Evolutionary conservation across 192 early-diverging fungal genomes (phyloP).

Genomic region (Coemansia sp.): DNA sequence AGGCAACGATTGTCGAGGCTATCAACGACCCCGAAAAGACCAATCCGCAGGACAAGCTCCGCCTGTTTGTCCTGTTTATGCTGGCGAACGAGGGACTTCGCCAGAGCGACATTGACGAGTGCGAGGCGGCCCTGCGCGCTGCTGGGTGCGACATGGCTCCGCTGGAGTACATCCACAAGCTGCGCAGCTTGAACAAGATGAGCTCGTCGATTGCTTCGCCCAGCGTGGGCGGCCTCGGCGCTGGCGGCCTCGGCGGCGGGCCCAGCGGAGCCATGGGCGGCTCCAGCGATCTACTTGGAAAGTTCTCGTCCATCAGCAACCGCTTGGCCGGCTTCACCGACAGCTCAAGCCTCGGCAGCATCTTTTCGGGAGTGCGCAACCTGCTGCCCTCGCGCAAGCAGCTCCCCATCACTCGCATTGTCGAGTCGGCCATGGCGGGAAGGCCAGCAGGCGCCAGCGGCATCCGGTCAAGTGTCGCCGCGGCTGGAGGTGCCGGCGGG

Average conservation of each 20-base stretch:
- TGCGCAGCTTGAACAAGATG: constrained; percentile 46
- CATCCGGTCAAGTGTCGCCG: constrained; percentile 17
- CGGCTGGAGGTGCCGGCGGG: constrained; percentile 4
- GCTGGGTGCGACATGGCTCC: constrained; percentile 78
- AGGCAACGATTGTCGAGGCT: constrained; percentile 76
- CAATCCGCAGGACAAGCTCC: constrained; percentile 83
- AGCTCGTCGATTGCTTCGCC: constrained; percentile 30
- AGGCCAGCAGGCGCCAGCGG: constrained; percentile 35
- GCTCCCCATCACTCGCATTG: constrained; percentile 80
- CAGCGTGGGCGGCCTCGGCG: constrained; percentile 8
- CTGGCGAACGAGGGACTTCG: constrained; percentile 72
- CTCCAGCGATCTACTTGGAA: constrained; percentile 52
- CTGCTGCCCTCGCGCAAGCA: constrained; percentile 91
- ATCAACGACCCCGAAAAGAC: constrained; percentile 85
- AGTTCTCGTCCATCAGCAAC: constrained; percentile 73
- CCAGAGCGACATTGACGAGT: constrained; percentile 84
- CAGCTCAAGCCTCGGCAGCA: constrained; percentile 71
- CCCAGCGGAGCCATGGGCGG: constrained; percentile 7
- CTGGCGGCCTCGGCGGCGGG: background rate
- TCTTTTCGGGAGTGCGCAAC: constrained; percentile 92
- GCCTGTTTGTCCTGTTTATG: constrained; percentile 88
- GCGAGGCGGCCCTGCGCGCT: constrained; percentile 74
- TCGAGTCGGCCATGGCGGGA: constrained; percentile 84
- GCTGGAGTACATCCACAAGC: constrained; percentile 84
- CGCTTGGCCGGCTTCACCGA: constrained; percentile 73